phyloP scores from a whole-genome alignment of 2,329 filamentous ascomycete species.

The Nakataea oryzae region DNA sequence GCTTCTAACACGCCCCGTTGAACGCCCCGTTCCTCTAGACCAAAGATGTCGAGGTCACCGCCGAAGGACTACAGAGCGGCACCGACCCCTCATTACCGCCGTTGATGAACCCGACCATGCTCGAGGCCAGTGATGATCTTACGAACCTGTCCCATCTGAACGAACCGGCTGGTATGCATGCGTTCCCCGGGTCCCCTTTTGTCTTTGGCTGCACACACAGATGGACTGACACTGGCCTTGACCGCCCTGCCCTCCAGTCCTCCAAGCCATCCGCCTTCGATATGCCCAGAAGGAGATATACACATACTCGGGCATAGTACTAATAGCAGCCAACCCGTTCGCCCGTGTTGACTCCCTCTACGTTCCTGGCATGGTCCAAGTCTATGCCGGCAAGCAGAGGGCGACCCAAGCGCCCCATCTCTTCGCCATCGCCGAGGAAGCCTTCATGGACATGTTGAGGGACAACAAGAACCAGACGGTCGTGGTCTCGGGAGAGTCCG shows the following conservation, averaged over 20 bases:
- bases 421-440: slow-evolving; percentile 97
- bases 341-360: slow-evolving; percentile 96
- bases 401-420: slow-evolving; percentile 95
- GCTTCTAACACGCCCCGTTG: background rate
- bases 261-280: slow-evolving; percentile 94
- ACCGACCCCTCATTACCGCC: slow-evolving; percentile 75
- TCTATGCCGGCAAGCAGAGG: slow-evolving; percentile 93
- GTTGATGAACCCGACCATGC: slow-evolving; percentile 94
- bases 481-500: slow-evolving; percentile 97
- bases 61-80: slow-evolving; percentile 65
- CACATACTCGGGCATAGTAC: slow-evolving; percentile 96
- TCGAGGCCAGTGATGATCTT: slow-evolving; percentile 96
- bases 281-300: slow-evolving; percentile 99
- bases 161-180: slow-evolving; percentile 76
- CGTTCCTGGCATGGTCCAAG: slow-evolving; percentile 98
- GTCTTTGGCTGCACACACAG: background rate
- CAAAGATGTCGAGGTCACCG: slow-evolving; percentile 68
- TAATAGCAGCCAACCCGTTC: slow-evolving; percentile 98
- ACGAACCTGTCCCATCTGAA: slow-evolving; percentile 97
- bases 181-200: background rate
- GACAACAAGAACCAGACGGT: slow-evolving; percentile 96
- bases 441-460: slow-evolving; percentile 98
- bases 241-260: slow-evolving; percentile 43
- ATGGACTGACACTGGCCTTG: slow-evolving; percentile 4
- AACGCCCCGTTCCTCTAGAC: slow-evolving; percentile 37